Base-by-base conservation (phyloP, 208 protist genomes). In the Phytomonas francai region DNA sequence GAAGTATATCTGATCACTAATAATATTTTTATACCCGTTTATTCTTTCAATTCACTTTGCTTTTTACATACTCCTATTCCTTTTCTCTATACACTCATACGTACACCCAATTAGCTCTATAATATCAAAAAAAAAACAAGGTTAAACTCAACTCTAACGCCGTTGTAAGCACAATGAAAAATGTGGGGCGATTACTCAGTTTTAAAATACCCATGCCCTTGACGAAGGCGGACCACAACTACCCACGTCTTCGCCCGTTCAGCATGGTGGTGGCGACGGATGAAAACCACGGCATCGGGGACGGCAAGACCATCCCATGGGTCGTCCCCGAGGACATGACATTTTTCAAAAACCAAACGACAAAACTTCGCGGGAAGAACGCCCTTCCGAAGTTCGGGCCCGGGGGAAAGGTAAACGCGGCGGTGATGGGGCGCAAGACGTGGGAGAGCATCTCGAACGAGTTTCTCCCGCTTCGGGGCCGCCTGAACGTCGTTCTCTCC, bases 391-490 rank as follows among this genome's bases (percentile, higher is more conserved):
- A 45, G 27, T 42, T 63, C 0, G 61, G 71, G 6, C 70, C 75
- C 28, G 62, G 67, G 8, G 71, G 61, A 58, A 93, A 84, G 64
- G 72, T 76, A 51, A 98, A 98, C 70, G 96, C 94, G 3, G 95
- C 98, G n/a, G 88, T 98, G 59, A 99, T 99, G 97, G 97, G 97
- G 16, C 85, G 96, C 36, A 97, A 98, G 80, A 99, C 97, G 42
- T 99, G 96, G 96, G 90, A 98, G 32, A 98, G 93, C 27, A 95
- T 99, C 27, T 95, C 97, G 16, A 25, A 57, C 0, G 80, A 85
- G 68, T 97, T 93, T 64, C 84, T 93, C 2, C 97, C 97, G 2
- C 82, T 99, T 9, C 64, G 67, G 27, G 87, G 87, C 7, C 89
- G 97, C 0, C 65, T 98, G 12, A 98, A 98, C 72, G 83, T 99